Conservation (phyloP, 2,329 filamentous ascomycete genomes). For the Tolypocladium amazonense region DNA sequence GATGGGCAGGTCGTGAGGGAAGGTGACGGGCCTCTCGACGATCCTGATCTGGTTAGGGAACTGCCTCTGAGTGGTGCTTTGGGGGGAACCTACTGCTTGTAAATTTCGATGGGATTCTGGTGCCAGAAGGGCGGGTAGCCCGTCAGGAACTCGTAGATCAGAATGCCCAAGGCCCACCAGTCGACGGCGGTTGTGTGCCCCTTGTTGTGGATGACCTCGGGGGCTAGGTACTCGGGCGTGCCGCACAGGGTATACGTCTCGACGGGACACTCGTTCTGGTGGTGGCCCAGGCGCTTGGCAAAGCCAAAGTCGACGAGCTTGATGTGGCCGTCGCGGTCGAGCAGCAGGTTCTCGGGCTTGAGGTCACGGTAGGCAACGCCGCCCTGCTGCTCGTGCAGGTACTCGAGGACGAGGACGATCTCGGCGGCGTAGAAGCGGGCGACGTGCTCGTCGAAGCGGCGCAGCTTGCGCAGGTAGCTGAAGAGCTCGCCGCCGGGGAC, state of each 20-base stretch:
- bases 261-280: slow-evolving; percentile 34
- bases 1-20: slow-evolving; percentile 56
- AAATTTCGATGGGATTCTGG: slow-evolving; percentile 77
- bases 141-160: slow-evolving; percentile 77
- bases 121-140: slow-evolving; percentile 84
- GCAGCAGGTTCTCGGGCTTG: slow-evolving; percentile 73
- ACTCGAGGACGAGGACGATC: slow-evolving; percentile 73
- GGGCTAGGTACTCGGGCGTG: slow-evolving; percentile 74
- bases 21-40: slow-evolving; percentile 65
- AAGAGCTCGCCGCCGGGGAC: slow-evolving; percentile 79
- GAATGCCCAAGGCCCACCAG: slow-evolving; percentile 79
- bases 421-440: slow-evolving; percentile 77
- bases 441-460: slow-evolving; percentile 68
- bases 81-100: slow-evolving; percentile 52
- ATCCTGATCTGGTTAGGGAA: slow-evolving; percentile 40
- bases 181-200: slow-evolving; percentile 68
- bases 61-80: not conserved
- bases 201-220: slow-evolving; percentile 76
- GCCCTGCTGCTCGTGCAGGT: slow-evolving; percentile 67
- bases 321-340: slow-evolving; percentile 68
- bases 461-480: slow-evolving; percentile 66
- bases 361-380: slow-evolving; percentile 71
- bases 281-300: slow-evolving; percentile 61
- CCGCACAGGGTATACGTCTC: slow-evolving; percentile 80
- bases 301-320: slow-evolving; percentile 82